Evolutionary conservation across 169 alveolate species (phyloP).

Genomic region (Babesia bovis): DNA sequence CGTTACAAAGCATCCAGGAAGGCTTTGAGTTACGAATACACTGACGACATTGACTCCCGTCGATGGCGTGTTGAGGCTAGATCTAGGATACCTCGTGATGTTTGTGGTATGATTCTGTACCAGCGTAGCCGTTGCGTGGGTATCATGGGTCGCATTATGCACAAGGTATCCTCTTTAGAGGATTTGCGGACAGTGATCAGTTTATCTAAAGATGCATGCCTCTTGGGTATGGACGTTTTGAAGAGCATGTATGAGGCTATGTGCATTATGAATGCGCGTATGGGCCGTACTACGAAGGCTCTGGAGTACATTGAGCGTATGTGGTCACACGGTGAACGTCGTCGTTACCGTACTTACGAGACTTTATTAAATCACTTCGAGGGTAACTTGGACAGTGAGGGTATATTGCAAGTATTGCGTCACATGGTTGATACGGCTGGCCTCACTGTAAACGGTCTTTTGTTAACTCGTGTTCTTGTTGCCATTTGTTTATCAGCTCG

Average conservation of each 20-base stretch:
- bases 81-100: constrained; percentile 13
- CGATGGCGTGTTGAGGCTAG: constrained; percentile 27
- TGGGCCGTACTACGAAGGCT: constrained; percentile 10
- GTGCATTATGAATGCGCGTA: constrained; percentile 24
- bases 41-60: constrained; percentile 3
- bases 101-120: constrained; percentile 1
- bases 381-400: constrained; percentile 24
- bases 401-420: constrained; percentile 26
- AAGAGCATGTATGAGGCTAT: constrained; percentile 38
- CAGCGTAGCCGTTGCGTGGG: constrained; percentile 34
- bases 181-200: constrained; percentile 9
- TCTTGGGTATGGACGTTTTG: constrained; percentile 17
- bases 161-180: constrained; percentile 23
- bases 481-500: constrained; percentile 8
- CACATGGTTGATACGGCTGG: constrained; percentile 19
- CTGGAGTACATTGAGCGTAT: constrained; percentile 32
- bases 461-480: constrained; percentile 13
- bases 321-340: constrained; percentile 26
- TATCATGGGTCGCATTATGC: constrained; percentile 35
- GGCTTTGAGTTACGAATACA: constrained; percentile 10
- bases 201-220: constrained; percentile 29
- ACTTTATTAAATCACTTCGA: constrained; percentile 16
- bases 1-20: neutral
- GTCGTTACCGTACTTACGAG: constrained; percentile 37
- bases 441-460: constrained; percentile 20